Base-by-base conservation (phyloP, 306 rosid species). In the Vigna reflexopilosa region DNA sequence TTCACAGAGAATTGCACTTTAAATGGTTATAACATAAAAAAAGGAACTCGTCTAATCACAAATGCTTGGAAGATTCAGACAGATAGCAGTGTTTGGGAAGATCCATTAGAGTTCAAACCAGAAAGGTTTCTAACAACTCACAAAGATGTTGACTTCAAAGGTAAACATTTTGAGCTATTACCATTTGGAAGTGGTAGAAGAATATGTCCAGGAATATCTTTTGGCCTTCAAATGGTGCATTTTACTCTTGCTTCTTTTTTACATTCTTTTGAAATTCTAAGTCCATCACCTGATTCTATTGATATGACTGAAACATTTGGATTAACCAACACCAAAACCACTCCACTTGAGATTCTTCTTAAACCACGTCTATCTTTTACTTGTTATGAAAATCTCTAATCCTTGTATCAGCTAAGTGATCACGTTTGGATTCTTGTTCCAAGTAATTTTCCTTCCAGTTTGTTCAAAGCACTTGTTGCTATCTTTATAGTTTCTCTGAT, bases 121-220 rank as follows among this genome's bases (percentile, higher is more conserved):
- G 73, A 81, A 59, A 75, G 85, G 14, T 81, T 81, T 14, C 67
- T 75, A 16, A 81, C 77, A 1, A 75, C 72, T 58, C 73, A 81
- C 11, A 75, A 59, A 69, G 67, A 81, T n/a, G 15, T 81, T 75
- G 72, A 81, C 16, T 38, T 75, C 5, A 61, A 20, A 9, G 85
- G 81, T n/a, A 38, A 26, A 5, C 59, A 81, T 73, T 80, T 73
- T 56, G 80, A 65, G 62, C 7, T 80, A n/a, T 17, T 80, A 19
- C 84, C 84, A 45, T 81, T 81, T 75, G 81, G 85, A 69, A 26
- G 77, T 28, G 85, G 85, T 3, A 75, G 81, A 61, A 67, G 84
- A 4, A 67, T 73, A 0, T 81, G 84, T 57, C 64, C 83, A 0
- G 83, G 74, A 72, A 19, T 66, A 47, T 55, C 75, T 0, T 56